Evolutionary conservation across 805 yeast species (phyloP).

Genomic region (Metschnikowia baotianmanensis): DNA sequence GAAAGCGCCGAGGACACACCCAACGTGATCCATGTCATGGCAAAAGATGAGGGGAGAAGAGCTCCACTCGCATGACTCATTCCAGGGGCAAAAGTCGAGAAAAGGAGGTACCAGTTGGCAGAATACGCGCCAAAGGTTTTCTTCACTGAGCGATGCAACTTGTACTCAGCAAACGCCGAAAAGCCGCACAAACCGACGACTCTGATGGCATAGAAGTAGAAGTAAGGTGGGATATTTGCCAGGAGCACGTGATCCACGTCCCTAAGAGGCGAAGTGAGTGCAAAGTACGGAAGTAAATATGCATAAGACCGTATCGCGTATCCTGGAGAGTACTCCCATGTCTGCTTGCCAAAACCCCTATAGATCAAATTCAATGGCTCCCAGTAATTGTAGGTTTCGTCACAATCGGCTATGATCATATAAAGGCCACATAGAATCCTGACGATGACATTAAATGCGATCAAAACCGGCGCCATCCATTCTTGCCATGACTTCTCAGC

Average conservation of each 20-base stretch:
- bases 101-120: conserved; percentile 62
- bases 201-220: conserved; percentile 55
- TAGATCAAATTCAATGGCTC: conserved; percentile 81
- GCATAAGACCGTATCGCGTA: conserved; percentile 87
- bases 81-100: conserved; percentile 68
- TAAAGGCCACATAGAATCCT: conserved; percentile 43
- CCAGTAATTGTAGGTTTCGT: conserved; percentile 91
- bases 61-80: conserved; percentile 87
- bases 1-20: conserved; percentile 41
- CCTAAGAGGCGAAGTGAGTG: conserved; percentile 25
- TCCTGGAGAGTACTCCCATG: conserved; percentile 95
- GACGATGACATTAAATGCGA: conserved; percentile 17
- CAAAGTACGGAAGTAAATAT: conserved; percentile 55
- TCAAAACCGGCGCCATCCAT: conserved; percentile 8
- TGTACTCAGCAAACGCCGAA: conserved; percentile 50
- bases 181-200: conserved; percentile 34
- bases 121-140: conserved; percentile 33
- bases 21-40: conserved; percentile 47
- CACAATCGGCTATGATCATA: conserved; percentile 86
- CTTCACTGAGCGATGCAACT: conserved; percentile 43
- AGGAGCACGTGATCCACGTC: conserved; percentile 15
- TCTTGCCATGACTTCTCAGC: conserved; percentile 8
- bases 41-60: conserved; percentile 79
- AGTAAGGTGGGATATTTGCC: conserved; percentile 22
- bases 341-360: conserved; percentile 85